phyloP scores from a whole-genome alignment of 2,329 filamentous ascomycete genomes.

The Aspergillus pseudotamarii region DNA sequence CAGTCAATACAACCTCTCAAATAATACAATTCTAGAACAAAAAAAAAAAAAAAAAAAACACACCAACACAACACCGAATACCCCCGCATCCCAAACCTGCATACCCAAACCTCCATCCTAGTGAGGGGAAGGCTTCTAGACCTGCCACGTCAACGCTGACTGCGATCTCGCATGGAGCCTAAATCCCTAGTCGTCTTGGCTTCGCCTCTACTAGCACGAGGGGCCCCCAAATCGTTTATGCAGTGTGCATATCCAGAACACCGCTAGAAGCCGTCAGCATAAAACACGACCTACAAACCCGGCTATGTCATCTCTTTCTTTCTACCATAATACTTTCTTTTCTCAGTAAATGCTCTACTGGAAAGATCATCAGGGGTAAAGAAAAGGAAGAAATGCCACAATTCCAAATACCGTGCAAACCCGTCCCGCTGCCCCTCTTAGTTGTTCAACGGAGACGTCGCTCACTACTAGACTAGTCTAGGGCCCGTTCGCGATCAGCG shows the following conservation, averaged over 20 bases:
- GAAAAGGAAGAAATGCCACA: neutral
- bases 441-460: neutral
- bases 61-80: neutral
- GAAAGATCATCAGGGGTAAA: neutral
- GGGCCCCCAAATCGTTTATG: neutral
- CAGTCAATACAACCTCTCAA: neutral
- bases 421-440: neutral
- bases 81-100: neutral
- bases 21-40: neutral
- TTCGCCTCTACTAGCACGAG: neutral
- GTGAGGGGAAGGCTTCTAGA: neutral
- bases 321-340: neutral
- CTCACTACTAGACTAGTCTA: neutral
- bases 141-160: neutral
- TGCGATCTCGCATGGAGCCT: neutral
- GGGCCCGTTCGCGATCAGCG: conserved; percentile 7
- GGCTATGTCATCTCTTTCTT: neutral
- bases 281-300: neutral
- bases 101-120: neutral
- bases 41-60: neutral
- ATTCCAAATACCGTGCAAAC: neutral
- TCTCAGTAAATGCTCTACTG: neutral
- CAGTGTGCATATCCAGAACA: too few relatives aligned
- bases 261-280: neutral
- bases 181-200: neutral